phyloP scores from a whole-genome alignment of 2,329 filamentous ascomycete genomes.

The Hypoxylon sp. region DNA sequence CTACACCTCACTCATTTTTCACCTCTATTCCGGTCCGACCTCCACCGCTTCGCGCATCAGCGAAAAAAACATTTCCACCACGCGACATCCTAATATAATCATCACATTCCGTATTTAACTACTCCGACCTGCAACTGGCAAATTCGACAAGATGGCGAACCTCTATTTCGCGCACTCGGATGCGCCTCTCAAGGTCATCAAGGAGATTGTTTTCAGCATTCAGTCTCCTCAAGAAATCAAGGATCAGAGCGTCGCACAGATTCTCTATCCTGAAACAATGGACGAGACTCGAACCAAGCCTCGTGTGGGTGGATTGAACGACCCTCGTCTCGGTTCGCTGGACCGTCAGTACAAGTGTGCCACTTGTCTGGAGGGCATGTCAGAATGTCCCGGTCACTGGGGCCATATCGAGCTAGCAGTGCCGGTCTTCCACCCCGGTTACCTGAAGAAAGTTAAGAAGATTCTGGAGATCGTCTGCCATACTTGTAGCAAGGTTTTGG shows the following conservation, averaged over 20 bases:
- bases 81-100: constrained; percentile 8
- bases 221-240: constrained; percentile 99
- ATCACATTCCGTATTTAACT: neutral
- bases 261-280: constrained; percentile 99
- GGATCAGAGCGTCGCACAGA: constrained; percentile 96
- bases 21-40: constrained; percentile 29
- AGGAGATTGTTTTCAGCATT: constrained; percentile 99
- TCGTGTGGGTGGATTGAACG: constrained; percentile 92
- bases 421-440: constrained; percentile 94
- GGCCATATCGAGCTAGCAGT: constrained; percentile 98
- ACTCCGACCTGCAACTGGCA: neutral
- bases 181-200: constrained; percentile 95
- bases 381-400: constrained; percentile 97
- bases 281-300: constrained; percentile 94
- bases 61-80: neutral
- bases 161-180: constrained; percentile 91
- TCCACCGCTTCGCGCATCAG: constrained; percentile 19
- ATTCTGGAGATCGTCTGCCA: constrained; percentile 98
- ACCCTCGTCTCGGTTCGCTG: constrained; percentile 95
- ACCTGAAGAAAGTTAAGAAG: constrained; percentile 99
- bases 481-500: constrained; percentile 97
- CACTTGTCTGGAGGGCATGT: constrained; percentile 95
- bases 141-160: constrained; percentile 83
- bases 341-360: constrained; percentile 96
- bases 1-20: constrained; percentile 33